A percentile compares a stretch with the other conserved stretches of the same genome.
These are phyloP conservation scores for Talaromyces ruber DNA, from an alignment of 495 filamentous ascomycete species.

Conservation along the genomic window DNA sequence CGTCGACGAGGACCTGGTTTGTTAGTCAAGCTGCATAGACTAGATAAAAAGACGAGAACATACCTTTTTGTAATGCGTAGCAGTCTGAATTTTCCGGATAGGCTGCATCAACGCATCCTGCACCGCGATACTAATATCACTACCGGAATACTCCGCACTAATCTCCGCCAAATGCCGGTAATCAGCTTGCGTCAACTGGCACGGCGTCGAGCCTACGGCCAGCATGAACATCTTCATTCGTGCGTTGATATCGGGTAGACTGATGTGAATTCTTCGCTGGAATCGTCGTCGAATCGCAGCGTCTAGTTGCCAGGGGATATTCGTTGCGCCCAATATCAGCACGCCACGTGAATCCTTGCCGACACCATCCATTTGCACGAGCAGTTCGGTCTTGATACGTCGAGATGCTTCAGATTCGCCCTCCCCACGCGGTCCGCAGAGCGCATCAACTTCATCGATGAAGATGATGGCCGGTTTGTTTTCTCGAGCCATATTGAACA, in stretches of 20 bases:
- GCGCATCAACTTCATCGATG: constrained; percentile 97
- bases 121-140: constrained; percentile 92
- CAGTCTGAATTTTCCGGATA: constrained; percentile 93
- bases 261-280: constrained; percentile 92
- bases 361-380: constrained; percentile 99
- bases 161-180: constrained; percentile 69
- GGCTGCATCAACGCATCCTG: constrained; percentile 98
- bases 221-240: constrained; percentile 97
- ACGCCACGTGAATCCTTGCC: constrained; percentile 91
- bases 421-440: constrained; percentile 93
- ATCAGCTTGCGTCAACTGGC: constrained; percentile 70
- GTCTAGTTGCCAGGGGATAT: constrained; percentile 98
- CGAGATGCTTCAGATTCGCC: constrained; percentile 95
- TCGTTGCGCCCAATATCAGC: constrained; percentile 91
- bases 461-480: constrained; percentile 99
- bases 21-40: not conserved
- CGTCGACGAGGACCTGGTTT: constrained; percentile 60
- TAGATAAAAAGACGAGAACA: not conserved
- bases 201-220: constrained; percentile 82
- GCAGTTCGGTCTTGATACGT: constrained; percentile 95
- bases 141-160: constrained; percentile 84
- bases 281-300: constrained; percentile 96
- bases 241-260: constrained; percentile 77
- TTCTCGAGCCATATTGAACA: constrained; percentile 96
- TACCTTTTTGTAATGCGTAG: constrained; percentile 97